Conservation (phyloP, 768 basidiomycete genomes). For the Psilocybe cubensis region DNA sequence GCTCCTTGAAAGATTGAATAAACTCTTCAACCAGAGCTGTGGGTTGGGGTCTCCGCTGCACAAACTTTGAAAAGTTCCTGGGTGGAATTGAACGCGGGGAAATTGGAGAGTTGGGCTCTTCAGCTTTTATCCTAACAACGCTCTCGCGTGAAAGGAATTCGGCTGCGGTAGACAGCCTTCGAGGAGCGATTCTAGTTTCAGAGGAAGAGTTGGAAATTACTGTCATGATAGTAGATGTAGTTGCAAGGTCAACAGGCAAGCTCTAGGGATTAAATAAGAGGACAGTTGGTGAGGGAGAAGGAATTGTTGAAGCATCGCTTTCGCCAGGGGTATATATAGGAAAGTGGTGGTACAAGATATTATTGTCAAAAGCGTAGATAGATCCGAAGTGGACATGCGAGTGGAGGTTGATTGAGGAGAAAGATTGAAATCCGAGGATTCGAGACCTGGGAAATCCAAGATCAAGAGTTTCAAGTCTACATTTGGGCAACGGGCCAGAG, state of each 20-base stretch:
- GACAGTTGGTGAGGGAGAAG: constrained; percentile 6
- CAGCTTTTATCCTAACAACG: constrained; percentile 22
- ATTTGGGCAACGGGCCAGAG: constrained; percentile 5
- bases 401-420: constrained; percentile 1
- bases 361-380: constrained; percentile 12
- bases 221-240: constrained; percentile 22
- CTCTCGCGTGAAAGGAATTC: constrained; percentile 24
- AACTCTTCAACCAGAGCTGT: constrained; percentile 57
- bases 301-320: constrained; percentile 20
- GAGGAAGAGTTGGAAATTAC: constrained; percentile 25
- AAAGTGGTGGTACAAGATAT: constrained; percentile 9
- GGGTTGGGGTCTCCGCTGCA: constrained; percentile 20
- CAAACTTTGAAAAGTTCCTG: constrained; percentile 20
- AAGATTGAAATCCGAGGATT: constrained; percentile 8
- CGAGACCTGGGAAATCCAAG: background rate
- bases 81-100: constrained; percentile 20
- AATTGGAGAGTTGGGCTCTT: constrained; percentile 14
- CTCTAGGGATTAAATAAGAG: constrained; percentile 7
- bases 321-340: constrained; percentile 22
- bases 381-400: constrained; percentile 8
- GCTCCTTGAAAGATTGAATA: constrained; percentile 60
- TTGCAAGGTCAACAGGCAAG: background rate
- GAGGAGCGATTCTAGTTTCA: constrained; percentile 30
- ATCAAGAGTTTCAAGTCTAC: constrained; percentile 9
- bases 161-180: constrained; percentile 31